These are phyloP conservation scores for Astragalus membranaceus DNA, from an alignment of 306 rosid genomes.

Conservation along the genomic window DNA sequence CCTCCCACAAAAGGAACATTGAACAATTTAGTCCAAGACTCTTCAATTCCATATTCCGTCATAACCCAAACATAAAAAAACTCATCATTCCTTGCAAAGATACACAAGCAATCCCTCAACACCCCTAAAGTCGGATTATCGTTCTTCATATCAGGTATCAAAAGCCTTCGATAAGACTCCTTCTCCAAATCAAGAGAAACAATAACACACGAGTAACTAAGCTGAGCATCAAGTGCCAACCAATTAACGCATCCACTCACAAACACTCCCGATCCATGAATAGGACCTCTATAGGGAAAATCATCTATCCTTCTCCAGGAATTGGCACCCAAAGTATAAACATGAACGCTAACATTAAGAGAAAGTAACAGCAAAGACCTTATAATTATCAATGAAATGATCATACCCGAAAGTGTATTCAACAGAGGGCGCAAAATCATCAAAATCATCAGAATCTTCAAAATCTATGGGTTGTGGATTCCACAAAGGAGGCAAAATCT, in stretches of 20 bases:
- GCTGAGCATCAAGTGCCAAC: not conserved
- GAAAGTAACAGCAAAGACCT: slow-evolving; percentile 17
- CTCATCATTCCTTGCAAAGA: not conserved
- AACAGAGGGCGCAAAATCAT: not conserved
- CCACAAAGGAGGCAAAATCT: not conserved
- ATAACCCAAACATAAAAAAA: slow-evolving; percentile 20
- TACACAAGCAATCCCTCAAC: slow-evolving; percentile 15
- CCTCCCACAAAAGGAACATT: not conserved
- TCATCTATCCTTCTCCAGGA: slow-evolving; percentile 19
- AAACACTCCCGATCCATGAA: not conserved
- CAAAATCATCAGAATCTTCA: not conserved
- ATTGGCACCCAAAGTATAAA: slow-evolving; percentile 4
- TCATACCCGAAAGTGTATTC: slow-evolving; percentile 19
- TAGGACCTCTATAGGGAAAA: not conserved
- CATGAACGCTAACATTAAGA: not conserved
- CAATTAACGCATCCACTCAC: slow-evolving; percentile 26
- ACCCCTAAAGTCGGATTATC: not conserved
- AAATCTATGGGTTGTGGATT: slow-evolving; percentile 3
- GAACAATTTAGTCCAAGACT: slow-evolving; percentile 30
- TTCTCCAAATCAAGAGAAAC: slow-evolving; percentile 28
- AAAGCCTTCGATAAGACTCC: slow-evolving; percentile 16
- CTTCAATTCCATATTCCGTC: slow-evolving; percentile 29
- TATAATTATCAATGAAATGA: slow-evolving; percentile 1
- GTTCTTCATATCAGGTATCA: not conserved
- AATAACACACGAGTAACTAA: not conserved